A percentile compares a stretch with the other conserved stretches of the same genome.
These are phyloP conservation scores for Quercus wislizeni DNA, from an alignment of 306 rosid species.

Conservation along the genomic window DNA sequence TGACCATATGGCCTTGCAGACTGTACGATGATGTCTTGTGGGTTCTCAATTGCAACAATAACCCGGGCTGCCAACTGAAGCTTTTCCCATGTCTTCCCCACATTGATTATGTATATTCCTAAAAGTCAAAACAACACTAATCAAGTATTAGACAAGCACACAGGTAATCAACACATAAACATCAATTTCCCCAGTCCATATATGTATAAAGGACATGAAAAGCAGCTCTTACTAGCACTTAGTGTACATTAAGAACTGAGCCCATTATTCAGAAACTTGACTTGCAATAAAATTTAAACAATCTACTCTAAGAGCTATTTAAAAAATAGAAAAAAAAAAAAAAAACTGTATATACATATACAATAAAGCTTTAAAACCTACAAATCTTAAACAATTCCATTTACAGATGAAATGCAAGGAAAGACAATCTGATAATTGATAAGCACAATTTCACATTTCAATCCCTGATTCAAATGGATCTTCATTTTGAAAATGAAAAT, in stretches of 20 bases:
- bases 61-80: constrained; percentile 84
- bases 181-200: background rate
- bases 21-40: constrained; percentile 75
- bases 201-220: background rate
- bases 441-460: background rate
- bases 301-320: background rate
- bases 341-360: background rate
- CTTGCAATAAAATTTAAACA: background rate
- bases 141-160: background rate
- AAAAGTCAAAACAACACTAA: background rate
- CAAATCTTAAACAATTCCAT: no score
- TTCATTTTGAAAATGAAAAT: background rate
- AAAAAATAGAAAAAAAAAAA: background rate
- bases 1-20: constrained; percentile 87
- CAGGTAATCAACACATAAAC: background rate
- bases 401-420: background rate
- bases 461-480: background rate
- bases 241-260: background rate
- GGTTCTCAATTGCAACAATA: constrained; percentile 78
- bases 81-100: constrained; percentile 83
- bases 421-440: background rate
- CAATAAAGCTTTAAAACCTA: background rate
- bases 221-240: background rate
- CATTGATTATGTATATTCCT: constrained; percentile 82
- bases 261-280: background rate